Evolutionary conservation across 305 asterid species (phyloP).

Genomic region (Coffea humblotiana): DNA sequence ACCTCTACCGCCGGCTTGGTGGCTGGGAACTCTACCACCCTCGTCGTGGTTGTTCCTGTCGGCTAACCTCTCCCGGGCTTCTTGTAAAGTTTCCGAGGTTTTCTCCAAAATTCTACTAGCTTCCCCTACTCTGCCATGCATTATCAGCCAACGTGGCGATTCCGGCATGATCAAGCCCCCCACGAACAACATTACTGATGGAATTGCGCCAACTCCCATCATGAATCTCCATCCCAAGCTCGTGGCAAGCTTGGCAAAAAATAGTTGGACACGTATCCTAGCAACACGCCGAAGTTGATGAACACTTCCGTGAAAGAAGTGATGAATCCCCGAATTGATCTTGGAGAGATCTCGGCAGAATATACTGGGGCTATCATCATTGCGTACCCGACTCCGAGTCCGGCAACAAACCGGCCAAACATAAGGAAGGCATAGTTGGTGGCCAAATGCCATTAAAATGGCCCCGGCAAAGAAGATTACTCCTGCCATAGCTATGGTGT

Average conservation of each 20-base stretch:
- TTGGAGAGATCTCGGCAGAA: slow-evolving; percentile 81
- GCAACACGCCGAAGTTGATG: slow-evolving; percentile 57
- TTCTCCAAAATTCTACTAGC: slow-evolving; percentile 30
- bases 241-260: slow-evolving; percentile 20
- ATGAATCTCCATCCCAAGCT: slow-evolving; percentile 38
- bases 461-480: slow-evolving; percentile 66
- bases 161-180: slow-evolving; percentile 36
- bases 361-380: slow-evolving; percentile 84
- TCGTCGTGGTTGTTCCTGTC: slow-evolving; percentile 11
- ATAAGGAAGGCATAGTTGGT: slow-evolving; percentile 65
- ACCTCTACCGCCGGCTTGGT: background rate
- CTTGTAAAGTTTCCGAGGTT: slow-evolving; percentile 31
- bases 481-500: slow-evolving; percentile 65
- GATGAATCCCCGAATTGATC: slow-evolving; percentile 67
- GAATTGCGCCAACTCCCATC: slow-evolving; percentile 33
- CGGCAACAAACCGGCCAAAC: slow-evolving; percentile 73
- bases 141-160: slow-evolving; percentile 40
- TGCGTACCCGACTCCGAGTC: slow-evolving; percentile 78
- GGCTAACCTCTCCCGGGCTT: slow-evolving; percentile 20
- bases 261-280: slow-evolving; percentile 28
- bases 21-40: slow-evolving; percentile 3
- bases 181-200: slow-evolving; percentile 21
- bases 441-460: slow-evolving; percentile 74
- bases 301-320: slow-evolving; percentile 73
- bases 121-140: slow-evolving; percentile 34